These are phyloP conservation scores for Sarcomyxa edulis DNA, from an alignment of 768 basidiomycete species.

Conservation along the genomic window DNA sequence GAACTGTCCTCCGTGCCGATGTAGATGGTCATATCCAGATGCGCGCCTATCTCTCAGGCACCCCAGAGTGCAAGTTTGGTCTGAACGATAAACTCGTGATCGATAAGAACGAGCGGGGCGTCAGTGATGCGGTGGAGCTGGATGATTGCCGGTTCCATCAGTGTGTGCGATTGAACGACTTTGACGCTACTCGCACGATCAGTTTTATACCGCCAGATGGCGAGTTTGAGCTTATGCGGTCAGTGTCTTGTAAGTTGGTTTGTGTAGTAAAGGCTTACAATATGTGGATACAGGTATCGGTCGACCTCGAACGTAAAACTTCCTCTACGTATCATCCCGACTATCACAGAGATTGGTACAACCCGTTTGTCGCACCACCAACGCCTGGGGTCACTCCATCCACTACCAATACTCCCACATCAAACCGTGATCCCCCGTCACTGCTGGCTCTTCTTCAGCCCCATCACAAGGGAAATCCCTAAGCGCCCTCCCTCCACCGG, in stretches of 20 bases:
- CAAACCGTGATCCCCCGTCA: too few species aligned
- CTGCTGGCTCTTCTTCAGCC: too few species aligned
- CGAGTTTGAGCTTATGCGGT: slow-evolving; percentile 98
- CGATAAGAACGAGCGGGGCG: slow-evolving; percentile 71
- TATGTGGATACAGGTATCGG: slow-evolving; percentile 63
- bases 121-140: slow-evolving; percentile 82
- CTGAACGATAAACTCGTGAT: slow-evolving; percentile 98
- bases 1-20: slow-evolving; percentile 88
- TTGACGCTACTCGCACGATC: slow-evolving; percentile 90
- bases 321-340: slow-evolving; percentile 84
- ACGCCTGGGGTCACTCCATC: too few species aligned
- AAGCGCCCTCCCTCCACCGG: too few species aligned
- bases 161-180: slow-evolving; percentile 92
- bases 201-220: slow-evolving; percentile 98
- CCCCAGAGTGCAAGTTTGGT: slow-evolving; percentile 98
- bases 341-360: slow-evolving; percentile 90
- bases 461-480: too few species aligned
- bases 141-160: slow-evolving; percentile 99
- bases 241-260: slow-evolving; percentile 17
- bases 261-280: slow-evolving; percentile 1
- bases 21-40: slow-evolving; percentile 98
- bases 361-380: slow-evolving; percentile 88
- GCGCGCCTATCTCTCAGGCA: slow-evolving; percentile 95
- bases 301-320: slow-evolving; percentile 95
- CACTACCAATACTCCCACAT: too few species aligned